Conservation (phyloP, 2,329 filamentous ascomycete species). For the Hirsutella minnesotensis region DNA sequence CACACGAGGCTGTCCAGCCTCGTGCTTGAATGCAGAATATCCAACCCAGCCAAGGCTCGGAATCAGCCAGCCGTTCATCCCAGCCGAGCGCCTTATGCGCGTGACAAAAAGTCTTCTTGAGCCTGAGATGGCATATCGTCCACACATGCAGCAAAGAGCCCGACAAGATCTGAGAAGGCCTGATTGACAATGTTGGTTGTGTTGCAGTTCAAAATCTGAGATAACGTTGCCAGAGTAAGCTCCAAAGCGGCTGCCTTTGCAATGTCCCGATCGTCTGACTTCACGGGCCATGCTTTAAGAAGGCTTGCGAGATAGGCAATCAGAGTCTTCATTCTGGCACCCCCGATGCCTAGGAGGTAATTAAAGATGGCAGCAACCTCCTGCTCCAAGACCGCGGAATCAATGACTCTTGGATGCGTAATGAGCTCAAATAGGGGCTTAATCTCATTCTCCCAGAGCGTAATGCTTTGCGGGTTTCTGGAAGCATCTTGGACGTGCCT, state of each 20-base stretch:
- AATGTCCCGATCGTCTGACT: slow-evolving; percentile 1
- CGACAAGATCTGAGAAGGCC: slow-evolving; percentile 4
- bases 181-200: slow-evolving; percentile 19
- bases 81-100: too few relatives aligned
- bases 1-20: too few relatives aligned
- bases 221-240: slow-evolving; percentile 18
- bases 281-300: slow-evolving; percentile 7
- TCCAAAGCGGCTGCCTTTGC: slow-evolving; percentile 13
- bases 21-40: too few relatives aligned
- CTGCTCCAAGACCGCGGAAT: too few relatives aligned
- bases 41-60: too few relatives aligned
- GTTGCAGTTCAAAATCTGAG: slow-evolving; percentile 23
- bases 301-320: slow-evolving; percentile 18
- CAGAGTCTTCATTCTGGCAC: slow-evolving; percentile 16
- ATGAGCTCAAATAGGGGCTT: slow-evolving; percentile 22
- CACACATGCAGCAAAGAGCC: slow-evolving; percentile 12
- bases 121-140: slow-evolving; percentile 2
- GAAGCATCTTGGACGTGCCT: slow-evolving; percentile 9
- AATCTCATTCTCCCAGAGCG: slow-evolving; percentile 15
- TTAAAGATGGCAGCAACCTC: slow-evolving; percentile 22
- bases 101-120: slow-evolving; percentile 13
- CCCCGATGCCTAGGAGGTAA: slow-evolving; percentile 21
- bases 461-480: not conserved
- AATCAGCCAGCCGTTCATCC: too few relatives aligned
- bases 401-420: slow-evolving; percentile 21